Conservation (phyloP, 2,329 filamentous ascomycete genomes). For the Colletotrichum gloeosporioides region DNA sequence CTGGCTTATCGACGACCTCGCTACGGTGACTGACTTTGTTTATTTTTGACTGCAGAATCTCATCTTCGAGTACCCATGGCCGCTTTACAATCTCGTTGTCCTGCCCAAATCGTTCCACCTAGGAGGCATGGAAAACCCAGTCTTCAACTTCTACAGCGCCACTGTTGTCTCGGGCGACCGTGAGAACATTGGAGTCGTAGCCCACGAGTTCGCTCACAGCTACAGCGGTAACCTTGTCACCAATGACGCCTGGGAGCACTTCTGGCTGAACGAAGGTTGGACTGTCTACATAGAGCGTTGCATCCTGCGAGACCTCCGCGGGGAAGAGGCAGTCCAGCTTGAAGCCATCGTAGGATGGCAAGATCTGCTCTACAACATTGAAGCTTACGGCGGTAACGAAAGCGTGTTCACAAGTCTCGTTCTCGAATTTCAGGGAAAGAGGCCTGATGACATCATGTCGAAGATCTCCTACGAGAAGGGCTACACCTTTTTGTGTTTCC, state of each 20-base stretch:
- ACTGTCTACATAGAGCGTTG: conserved; percentile 1
- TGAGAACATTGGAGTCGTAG: not conserved
- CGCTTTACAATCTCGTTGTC: conserved; percentile 91
- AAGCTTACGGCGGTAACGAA: not conserved
- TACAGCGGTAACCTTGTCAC: conserved; percentile 19
- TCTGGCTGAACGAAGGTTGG: conserved; percentile 13
- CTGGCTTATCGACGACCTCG: not conserved
- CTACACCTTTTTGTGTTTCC: not conserved
- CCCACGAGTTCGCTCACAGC: conserved; percentile 21
- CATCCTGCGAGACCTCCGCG: not conserved
- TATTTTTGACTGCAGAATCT: conserved; percentile 44
- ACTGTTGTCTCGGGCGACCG: conserved; percentile 46
- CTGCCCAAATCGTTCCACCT: conserved; percentile 56
- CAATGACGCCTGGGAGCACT: conserved; percentile 18
- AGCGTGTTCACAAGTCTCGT: not conserved
- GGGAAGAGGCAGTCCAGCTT: not conserved
- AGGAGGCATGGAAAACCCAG: conserved; percentile 79
- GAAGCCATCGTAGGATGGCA: conserved; percentile 7
- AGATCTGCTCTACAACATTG: not conserved
- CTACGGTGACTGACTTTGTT: not conserved
- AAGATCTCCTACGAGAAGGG: conserved; percentile 11
- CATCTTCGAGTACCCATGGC: conserved; percentile 90
- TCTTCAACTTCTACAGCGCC: conserved; percentile 93
- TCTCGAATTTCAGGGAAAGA: not conserved
- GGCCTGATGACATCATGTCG: conserved; percentile 7